Base-by-base conservation (phyloP, 2,329 filamentous ascomycete genomes). In the Chaetomium strumarium region DNA sequence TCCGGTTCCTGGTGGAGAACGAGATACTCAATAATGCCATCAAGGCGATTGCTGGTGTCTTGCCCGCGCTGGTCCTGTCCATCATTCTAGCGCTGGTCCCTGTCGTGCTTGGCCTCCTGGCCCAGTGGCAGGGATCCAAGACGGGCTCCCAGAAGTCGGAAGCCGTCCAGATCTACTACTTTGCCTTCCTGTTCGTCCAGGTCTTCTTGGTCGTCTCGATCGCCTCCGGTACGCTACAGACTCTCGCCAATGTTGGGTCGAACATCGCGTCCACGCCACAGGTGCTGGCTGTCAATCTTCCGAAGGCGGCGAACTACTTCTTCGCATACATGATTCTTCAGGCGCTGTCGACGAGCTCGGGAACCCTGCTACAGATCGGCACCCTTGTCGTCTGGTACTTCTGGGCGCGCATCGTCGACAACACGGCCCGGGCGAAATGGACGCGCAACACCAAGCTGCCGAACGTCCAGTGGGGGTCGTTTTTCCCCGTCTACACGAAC, bases 241-340 rank as follows among this genome's bases (percentile, higher is more conserved):
- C 80, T n/a, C 67, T 93, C 11, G 74, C 86, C 3, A 68, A 80
- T 34, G 70, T 79, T 24, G 60, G 78, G 8, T 64, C 70, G 10
- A 77, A 88, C 42, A 83, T 89, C 8, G 71, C 74, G n/a, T 77
- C 77, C 36, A 80, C 95, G 52, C 81, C 93, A 0, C 68, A 81
- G 16, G 76, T 87, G 0, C 73, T 99, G 29, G 92, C 92, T 0
- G 68, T 75, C 11, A 93, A 91, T 55, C 73, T 99, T 5, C 93
- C 93, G 2, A 87, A 83, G 60, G 86, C 91, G 0, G 87, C 90
- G 61, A 96, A 96, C 66, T 99, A 97, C 70, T 99, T 97, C 75
- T 97, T 96, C 76, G 92, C 90, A 1, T 99, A 99, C 78, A 91
- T 99, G 84, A 86, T 96, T 66, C 83, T 99, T 10, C 93, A 97